Percentiles rank a stretch among this genome's conserved stretches.
These are phyloP conservation scores for Pascua sp. DNA, from an alignment of 1,284 basidiomycete species.

Conservation along the genomic window DNA sequence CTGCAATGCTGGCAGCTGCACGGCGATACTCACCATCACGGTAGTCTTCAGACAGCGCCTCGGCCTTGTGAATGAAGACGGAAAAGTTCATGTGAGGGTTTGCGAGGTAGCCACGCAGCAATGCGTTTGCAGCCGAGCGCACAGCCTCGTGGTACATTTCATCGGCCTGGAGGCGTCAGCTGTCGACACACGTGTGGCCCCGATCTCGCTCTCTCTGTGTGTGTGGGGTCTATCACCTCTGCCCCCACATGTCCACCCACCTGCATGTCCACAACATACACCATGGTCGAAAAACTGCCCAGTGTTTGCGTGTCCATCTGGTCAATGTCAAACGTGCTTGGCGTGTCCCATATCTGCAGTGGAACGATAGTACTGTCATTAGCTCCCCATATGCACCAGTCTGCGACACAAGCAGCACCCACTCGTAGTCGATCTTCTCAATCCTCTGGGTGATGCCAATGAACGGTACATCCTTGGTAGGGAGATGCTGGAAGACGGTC, in stretches of 20 bases:
- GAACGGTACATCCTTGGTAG: conserved; percentile 84
- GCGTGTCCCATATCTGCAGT: conserved; percentile 93
- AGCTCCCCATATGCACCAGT: neutral
- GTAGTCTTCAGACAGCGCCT: conserved; percentile 87
- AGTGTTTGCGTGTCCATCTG: conserved; percentile 64
- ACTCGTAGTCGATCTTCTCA: conserved; percentile 76
- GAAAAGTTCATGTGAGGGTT: conserved; percentile 80
- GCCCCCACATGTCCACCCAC: conserved; percentile 51
- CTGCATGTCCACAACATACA: conserved; percentile 97
- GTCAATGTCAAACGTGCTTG: conserved; percentile 74
- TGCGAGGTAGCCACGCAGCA: conserved; percentile 66
- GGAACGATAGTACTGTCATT: conserved; percentile 75
- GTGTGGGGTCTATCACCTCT: too few relatives aligned
- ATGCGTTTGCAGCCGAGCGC: conserved; percentile 70
- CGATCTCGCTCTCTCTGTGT: too few relatives aligned
- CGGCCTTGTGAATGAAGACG: conserved; percentile 95
- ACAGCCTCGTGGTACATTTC: conserved; percentile 63
- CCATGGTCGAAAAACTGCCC: conserved; percentile 70
- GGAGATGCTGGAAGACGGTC: conserved; percentile 81
- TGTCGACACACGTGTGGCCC: neutral
- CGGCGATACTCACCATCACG: conserved; percentile 65
- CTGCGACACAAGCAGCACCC: conserved; percentile 35
- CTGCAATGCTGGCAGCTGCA: too few relatives aligned
- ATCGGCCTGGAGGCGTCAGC: conserved; percentile 33
- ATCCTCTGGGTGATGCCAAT: conserved; percentile 80